Evolutionary conservation across 1,139 yeast genomes (phyloP).

Genomic region (Schwanniomyces etchellsii): DNA sequence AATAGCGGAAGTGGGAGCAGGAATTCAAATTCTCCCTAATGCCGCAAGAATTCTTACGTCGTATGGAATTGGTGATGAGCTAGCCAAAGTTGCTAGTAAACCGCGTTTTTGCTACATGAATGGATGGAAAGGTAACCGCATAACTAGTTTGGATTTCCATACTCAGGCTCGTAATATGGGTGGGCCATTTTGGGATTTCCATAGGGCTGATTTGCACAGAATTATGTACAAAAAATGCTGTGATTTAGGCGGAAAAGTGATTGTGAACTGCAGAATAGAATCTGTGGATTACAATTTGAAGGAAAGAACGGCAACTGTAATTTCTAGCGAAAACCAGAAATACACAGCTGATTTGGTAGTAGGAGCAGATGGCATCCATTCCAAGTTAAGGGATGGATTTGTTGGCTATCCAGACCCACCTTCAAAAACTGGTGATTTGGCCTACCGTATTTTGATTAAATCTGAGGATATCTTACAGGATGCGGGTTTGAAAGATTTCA

Average conservation of each 20-base stretch:
- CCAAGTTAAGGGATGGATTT: slow-evolving; percentile 14
- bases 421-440: slow-evolving; percentile 20
- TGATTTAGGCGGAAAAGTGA: slow-evolving; percentile 17
- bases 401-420: slow-evolving; percentile 14
- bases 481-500: slow-evolving; percentile 17
- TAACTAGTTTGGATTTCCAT: background rate
- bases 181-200: too few species aligned
- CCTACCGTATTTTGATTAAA: slow-evolving; percentile 18
- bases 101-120: background rate
- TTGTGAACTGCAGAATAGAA: slow-evolving; percentile 15
- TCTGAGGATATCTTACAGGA: slow-evolving; percentile 14
- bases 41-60: background rate
- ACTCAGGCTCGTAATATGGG: too few species aligned
- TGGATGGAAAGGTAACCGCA: background rate
- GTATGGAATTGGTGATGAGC: background rate
- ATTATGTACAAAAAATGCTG: slow-evolving; percentile 17
- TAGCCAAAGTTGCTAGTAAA: background rate
- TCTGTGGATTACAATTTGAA: slow-evolving; percentile 17
- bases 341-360: slow-evolving; percentile 25
- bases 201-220: slow-evolving; percentile 25
- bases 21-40: background rate
- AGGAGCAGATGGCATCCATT: slow-evolving; percentile 34
- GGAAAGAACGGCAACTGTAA: slow-evolving; percentile 16
- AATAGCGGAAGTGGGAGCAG: background rate
- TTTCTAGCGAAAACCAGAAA: slow-evolving; percentile 14